These are phyloP conservation scores for Uromyces viciae-fabae DNA, from an alignment of 1,284 basidiomycete genomes.

Conservation along the genomic window DNA sequence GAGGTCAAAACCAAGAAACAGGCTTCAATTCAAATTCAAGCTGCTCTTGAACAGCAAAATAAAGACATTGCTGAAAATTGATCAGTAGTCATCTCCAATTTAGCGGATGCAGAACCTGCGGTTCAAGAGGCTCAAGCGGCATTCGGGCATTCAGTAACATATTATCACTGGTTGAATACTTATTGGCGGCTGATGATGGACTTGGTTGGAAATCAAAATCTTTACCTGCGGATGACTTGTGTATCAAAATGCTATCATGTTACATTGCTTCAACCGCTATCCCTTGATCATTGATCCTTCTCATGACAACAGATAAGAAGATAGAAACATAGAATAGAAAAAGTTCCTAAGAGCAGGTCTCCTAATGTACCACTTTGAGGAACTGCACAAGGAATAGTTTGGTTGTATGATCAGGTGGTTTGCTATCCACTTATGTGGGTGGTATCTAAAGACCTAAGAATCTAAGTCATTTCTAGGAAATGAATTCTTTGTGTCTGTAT, in stretches of 20 bases:
- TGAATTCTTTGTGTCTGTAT: no score
- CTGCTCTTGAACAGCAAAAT: slow-evolving; percentile 85
- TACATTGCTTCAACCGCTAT: slow-evolving; percentile 95
- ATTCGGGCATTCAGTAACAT: slow-evolving; percentile 92
- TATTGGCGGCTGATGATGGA: slow-evolving; percentile 94
- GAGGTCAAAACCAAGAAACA: slow-evolving; percentile 97
- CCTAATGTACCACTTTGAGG: no score
- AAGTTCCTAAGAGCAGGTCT: no score
- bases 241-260: slow-evolving; percentile 92
- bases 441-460: no score
- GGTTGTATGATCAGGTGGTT: no score
- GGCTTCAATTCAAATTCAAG: slow-evolving; percentile 91
- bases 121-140: slow-evolving; percentile 90
- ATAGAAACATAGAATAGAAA: no score
- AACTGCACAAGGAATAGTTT: no score
- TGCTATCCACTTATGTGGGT: no score
- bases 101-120: slow-evolving; percentile 96
- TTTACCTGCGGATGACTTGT: slow-evolving; percentile 87
- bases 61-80: slow-evolving; percentile 80
- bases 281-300: slow-evolving; percentile 97
- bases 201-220: slow-evolving; percentile 92
- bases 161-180: slow-evolving; percentile 86
- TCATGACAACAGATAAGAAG: no score
- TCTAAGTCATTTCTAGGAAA: no score
- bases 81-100: slow-evolving; percentile 84